These are phyloP conservation scores for Rhizopus sp. DNA, from an alignment of 371 early-diverging fungal species.

Conservation along the genomic window DNA sequence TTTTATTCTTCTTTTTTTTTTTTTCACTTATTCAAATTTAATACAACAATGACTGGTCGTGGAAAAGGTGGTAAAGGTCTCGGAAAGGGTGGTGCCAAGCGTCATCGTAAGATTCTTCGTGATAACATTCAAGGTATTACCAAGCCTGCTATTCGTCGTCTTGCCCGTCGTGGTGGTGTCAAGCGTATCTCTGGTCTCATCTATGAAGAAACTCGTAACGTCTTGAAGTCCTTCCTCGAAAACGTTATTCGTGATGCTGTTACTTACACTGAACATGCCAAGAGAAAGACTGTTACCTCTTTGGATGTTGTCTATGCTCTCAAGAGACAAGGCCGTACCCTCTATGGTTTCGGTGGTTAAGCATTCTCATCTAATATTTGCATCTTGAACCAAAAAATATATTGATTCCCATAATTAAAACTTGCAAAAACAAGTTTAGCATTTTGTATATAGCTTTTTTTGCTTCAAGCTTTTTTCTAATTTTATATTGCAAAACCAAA, in stretches of 20 bases:
- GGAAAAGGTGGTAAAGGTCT: slow-evolving; percentile 98
- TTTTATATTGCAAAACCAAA: no score
- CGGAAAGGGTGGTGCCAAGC: slow-evolving; percentile 98
- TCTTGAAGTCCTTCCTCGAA: slow-evolving; percentile 97
- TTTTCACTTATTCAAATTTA: slow-evolving; percentile 3
- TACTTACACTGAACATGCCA: slow-evolving; percentile 99
- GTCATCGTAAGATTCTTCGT: slow-evolving; percentile 99
- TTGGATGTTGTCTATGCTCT: slow-evolving; percentile 97
- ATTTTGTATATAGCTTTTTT: not conserved
- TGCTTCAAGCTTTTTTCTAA: not conserved
- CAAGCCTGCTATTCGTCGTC: slow-evolving; percentile 99
- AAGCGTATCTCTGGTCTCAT: slow-evolving; percentile 98
- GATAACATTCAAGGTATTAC: slow-evolving; percentile 99
- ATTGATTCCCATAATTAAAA: not conserved
- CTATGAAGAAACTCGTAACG: slow-evolving; percentile 98
- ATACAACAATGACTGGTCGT: slow-evolving; percentile 82
- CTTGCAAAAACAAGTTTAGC: not conserved
- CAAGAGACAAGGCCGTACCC: slow-evolving; percentile 98
- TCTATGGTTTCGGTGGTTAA: slow-evolving; percentile 67
- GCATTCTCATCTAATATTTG: not conserved
- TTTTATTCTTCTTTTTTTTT: slow-evolving; percentile 19
- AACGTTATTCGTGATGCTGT: slow-evolving; percentile 98
- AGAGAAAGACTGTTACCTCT: slow-evolving; percentile 98
- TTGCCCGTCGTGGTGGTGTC: slow-evolving; percentile 99
- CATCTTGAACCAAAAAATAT: not conserved